Evolutionary conservation across 768 basidiomycete species (phyloP), one percentile per base, ranked within the genome.

Genomic region (Mycena vulgaris): DNA sequence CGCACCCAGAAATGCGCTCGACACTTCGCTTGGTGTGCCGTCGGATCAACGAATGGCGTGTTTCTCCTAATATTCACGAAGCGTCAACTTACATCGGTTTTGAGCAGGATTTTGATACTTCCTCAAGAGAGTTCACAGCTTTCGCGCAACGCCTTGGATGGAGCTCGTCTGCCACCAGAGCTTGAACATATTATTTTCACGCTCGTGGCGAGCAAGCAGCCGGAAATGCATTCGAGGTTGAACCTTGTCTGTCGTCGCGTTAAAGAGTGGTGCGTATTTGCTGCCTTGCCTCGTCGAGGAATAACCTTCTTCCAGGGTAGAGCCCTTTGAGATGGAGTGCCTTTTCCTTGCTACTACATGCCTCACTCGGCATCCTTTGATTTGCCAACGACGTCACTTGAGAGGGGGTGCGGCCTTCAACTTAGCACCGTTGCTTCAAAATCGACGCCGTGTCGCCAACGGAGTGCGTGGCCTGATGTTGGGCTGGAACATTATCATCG

Each of bases 301-400:
- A 30, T 58, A 30, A 42, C 25, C 56, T 40, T 19, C 25, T 23
- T 19, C 5, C 39, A 58, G 56, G 56, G 28, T 42, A 17, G 56
- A 58, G 39, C 39, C 56, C 42, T 58, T 58, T 19, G 39, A 58
- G 56, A 27, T 58, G 56, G 56, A 58, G 37, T 58, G 57, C n/a
- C 27, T 59, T 59, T 52, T 59, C 30, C 57, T 59, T 47, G 40
- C 40, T 28, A 40, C 57, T 14, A 35, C 56, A 28, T 25, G 6
- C 30, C 42, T 59, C 40, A 45, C 57, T 45, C 42, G n/a, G 2
- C 42, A 59, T 59, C 57, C 40, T 30, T 9, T 52, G 30, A 16
- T 52, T 33, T 31, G 51, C 51, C 28, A 59, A 7, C 40, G 42
- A 47, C 40, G 57, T 47, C 40, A 31, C 19, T 45, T 2, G 17